Base-by-base conservation (phyloP, 2,329 filamentous ascomycete genomes). In the Passalora sequoiae region DNA sequence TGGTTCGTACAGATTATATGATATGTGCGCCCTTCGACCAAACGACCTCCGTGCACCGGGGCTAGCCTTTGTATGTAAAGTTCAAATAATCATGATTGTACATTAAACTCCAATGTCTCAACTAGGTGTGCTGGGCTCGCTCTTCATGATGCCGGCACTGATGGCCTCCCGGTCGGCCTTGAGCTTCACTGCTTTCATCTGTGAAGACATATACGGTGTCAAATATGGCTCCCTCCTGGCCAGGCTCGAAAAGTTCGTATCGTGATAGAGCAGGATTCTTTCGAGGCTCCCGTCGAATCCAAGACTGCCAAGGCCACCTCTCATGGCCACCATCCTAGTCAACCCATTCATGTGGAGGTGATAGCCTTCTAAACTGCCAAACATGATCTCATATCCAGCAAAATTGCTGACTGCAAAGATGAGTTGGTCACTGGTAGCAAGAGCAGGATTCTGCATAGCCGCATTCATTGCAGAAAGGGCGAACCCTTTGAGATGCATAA, bases 371-470 rank as follows among this genome's bases (percentile, higher is more conserved):
- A n/a, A 13, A 6, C 9, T 17, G n/a, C 38, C 43, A 17, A 37
- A 38, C 10, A 46, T 24, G 2, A 31, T 38, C 27, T 46, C 38
- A 28, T 46, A 38, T 3, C 31, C 17, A 10, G 43, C 43, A 13
- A 46, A 20, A 22, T 41, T 46, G 29, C 40, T 22, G 7, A 42
- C 35, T 8, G 43, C 43, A 28, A 20, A 31, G n/a, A 59, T 49
- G 10, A 58, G 31, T 5, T 44, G 47, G 36, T 56, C 53, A 1
- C 46, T 47, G 2, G 33, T 42, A n/a, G 50, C 51, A 2, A 54
- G 47, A 4, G 38, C 36, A 2, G 51, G 50, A 29, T 58, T 52
- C 20, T 29, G 21, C 19, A 58, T 39, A 4, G 55, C 54, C 19
- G 52, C 50, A 29, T 59, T 58, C 30, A 32, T 7, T 12, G 30